Conservation (phyloP, 2,329 filamentous ascomycete genomes). For the Monosporascus sp. region DNA sequence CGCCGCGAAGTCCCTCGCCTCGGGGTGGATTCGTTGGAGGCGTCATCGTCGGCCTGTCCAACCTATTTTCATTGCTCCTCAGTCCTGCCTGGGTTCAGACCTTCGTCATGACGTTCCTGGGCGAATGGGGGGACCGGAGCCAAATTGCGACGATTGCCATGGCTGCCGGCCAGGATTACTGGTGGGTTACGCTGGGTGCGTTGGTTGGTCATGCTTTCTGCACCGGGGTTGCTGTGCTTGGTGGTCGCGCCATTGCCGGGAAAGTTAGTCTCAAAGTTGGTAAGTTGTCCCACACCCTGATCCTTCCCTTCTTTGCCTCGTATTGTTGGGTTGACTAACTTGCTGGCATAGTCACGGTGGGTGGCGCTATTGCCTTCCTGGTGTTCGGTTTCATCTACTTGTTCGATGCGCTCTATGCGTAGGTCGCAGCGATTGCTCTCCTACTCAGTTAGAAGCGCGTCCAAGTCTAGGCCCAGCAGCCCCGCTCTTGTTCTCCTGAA, state of each 20-base stretch:
- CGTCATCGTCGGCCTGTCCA: constrained; percentile 57
- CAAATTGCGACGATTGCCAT: constrained; percentile 99
- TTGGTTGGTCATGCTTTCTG: constrained; percentile 82
- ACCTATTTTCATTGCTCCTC: constrained; percentile 79
- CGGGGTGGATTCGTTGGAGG: constrained; percentile 27
- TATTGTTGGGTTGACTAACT: constrained; percentile 6
- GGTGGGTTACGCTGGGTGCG: constrained; percentile 94
- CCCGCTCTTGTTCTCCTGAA: not conserved
- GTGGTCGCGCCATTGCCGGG: constrained; percentile 86
- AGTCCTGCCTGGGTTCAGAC: constrained; percentile 98
- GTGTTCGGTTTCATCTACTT: constrained; percentile 90
- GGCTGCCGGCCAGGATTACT: constrained; percentile 97
- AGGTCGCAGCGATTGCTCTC: constrained; percentile 6
- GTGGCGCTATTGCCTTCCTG: constrained; percentile 85
- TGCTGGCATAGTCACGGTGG: constrained; percentile 69
- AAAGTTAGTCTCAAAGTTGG: constrained; percentile 92
- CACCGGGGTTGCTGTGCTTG: constrained; percentile 85
- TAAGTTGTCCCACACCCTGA: constrained; percentile 45
- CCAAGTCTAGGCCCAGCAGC: not conserved
- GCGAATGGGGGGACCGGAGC: constrained; percentile 95
- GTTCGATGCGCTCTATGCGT: constrained; percentile 66
- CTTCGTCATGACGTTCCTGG: constrained; percentile 97
- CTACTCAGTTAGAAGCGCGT: not conserved
- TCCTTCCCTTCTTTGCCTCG: not conserved
- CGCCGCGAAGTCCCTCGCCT: constrained; percentile 54